A percentile compares a stretch with the other conserved stretches of the same genome.
Conservation (phyloP, 768 basidiomycete genomes). For the Lactarius quietus region DNA sequence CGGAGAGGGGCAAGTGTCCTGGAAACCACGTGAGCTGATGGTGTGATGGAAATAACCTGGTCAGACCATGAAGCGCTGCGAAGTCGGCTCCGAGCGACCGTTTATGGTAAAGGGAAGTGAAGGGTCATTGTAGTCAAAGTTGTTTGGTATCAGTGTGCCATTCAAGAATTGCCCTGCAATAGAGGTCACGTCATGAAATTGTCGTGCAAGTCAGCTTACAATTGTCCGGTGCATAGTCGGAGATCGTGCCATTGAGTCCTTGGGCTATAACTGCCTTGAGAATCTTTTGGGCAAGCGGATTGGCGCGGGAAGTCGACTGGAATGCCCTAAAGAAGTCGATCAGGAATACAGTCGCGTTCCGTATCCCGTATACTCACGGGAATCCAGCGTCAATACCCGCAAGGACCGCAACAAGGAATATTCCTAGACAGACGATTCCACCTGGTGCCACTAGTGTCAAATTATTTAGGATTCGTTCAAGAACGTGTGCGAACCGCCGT, state of each 20-base stretch:
- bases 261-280: slow-evolving; percentile 48
- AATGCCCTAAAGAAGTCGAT: slow-evolving; percentile 44
- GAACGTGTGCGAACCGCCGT: slow-evolving; percentile 45
- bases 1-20: slow-evolving; percentile 37
- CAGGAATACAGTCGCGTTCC: not conserved
- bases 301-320: slow-evolving; percentile 51
- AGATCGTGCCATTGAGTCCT: slow-evolving; percentile 35
- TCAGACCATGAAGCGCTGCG: slow-evolving; percentile 35
- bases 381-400: slow-evolving; percentile 48
- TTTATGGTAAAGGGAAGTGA: slow-evolving; percentile 32
- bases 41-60: not conserved
- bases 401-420: slow-evolving; percentile 57
- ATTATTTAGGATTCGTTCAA: not conserved
- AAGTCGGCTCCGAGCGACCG: slow-evolving; percentile 31
- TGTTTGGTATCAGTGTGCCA: slow-evolving; percentile 28
- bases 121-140: slow-evolving; percentile 34
- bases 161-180: slow-evolving; percentile 34
- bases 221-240: slow-evolving; percentile 50
- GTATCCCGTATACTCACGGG: slow-evolving; percentile 39
- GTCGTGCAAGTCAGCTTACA: slow-evolving; percentile 37
- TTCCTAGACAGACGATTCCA: slow-evolving; percentile 59
- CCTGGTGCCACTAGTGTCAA: slow-evolving; percentile 31
- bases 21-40: not conserved
- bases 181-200: not conserved
- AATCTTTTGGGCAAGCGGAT: slow-evolving; percentile 57